Evolutionary conservation across 2,329 filamentous ascomycete species (phyloP).

Genomic region (Epichloe sylvatica): DNA sequence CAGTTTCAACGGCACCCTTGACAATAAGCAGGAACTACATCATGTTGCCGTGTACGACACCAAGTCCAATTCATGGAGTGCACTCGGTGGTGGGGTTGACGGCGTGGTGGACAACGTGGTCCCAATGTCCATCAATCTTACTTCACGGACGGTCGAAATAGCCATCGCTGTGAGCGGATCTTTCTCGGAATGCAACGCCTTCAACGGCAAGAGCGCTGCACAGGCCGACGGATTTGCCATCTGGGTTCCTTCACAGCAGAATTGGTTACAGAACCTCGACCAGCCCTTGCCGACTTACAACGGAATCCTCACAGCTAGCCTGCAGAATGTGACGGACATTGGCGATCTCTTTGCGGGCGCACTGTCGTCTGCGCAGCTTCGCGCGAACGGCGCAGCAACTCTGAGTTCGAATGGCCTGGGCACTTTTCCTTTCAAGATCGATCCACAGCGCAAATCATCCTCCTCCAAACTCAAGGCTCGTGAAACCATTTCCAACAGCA

Average conservation of each 20-base stretch:
- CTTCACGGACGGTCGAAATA: slow-evolving; percentile 49
- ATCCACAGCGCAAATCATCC: slow-evolving; percentile 14
- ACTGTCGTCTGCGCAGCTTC: slow-evolving; percentile 59
- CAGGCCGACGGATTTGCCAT: slow-evolving; percentile 66
- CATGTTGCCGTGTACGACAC: slow-evolving; percentile 67
- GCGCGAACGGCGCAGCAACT: slow-evolving; percentile 57
- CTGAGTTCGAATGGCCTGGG: slow-evolving; percentile 42
- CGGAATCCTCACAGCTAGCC: slow-evolving; percentile 57
- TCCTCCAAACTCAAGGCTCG: slow-evolving; percentile 30
- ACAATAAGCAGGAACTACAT: slow-evolving; percentile 49
- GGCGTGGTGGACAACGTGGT: slow-evolving; percentile 64
- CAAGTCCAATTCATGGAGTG: slow-evolving; percentile 52
- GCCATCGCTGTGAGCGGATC: slow-evolving; percentile 69
- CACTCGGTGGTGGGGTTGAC: slow-evolving; percentile 76
- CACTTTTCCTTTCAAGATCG: slow-evolving; percentile 43
- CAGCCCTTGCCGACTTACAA: slow-evolving; percentile 50
- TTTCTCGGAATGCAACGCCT: slow-evolving; percentile 60
- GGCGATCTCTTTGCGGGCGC: slow-evolving; percentile 70
- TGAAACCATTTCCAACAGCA: slow-evolving; percentile 24
- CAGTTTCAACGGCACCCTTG: slow-evolving; percentile 61
- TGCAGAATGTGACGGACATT: slow-evolving; percentile 49
- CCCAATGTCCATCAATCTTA: slow-evolving; percentile 66
- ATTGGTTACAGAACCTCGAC: slow-evolving; percentile 76
- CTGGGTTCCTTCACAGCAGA: slow-evolving; percentile 74
- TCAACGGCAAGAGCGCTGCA: slow-evolving; percentile 46